Evolutionary conservation across 257 asterid genomes (phyloP), one percentile per base, ranked within the genome.

Genomic region (Salvia hispanica): DNA sequence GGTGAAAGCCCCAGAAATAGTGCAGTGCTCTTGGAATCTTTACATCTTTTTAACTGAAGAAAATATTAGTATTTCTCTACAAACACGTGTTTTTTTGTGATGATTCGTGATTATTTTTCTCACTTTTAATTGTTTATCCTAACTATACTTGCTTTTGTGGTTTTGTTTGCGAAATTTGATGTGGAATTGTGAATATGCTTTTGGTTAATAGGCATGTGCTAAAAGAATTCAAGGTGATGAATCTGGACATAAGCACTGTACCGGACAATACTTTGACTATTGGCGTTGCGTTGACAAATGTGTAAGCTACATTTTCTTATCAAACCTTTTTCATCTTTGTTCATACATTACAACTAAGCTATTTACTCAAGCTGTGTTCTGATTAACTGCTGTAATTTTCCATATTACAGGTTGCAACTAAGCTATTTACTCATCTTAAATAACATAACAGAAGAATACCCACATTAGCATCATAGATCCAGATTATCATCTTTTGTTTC

Each of bases 371-470:
- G n/a, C 11, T n/a, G 28, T 21, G 13, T 58, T 12, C 71, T 66
- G 59, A 71, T 75, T 57, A 51, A 28, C 58, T 25, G 33, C 62
- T 42, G 53, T 45, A 37, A 28, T 54, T 71, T 18, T 58, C 36
- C 16, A 48, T 28, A 12, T 54, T 50, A 3, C 78, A 81, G 85
- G 85, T 66, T 7, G 77, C 85, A 0, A 71, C 72, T 50, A 80
- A 80, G 76, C 81, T 85, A 57, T 85, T 87, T 66, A 8, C 81
- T n/a, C 73, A 78, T 60, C 86, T 82, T 64, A 88, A 86, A 21
- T 21, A 21, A 21, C 25, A 67, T 88, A 81, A 83, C 71, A 40
- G 76, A 16, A 59, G 55, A 65, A 58, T 14, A 25, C 54, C 58
- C 59, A 14, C 54, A 16, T 58, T 69, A 71, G 58, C 75, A 47